Conservation (phyloP, 164 flowering plant genomes). For the Chimonanthus salicifolius region DNA sequence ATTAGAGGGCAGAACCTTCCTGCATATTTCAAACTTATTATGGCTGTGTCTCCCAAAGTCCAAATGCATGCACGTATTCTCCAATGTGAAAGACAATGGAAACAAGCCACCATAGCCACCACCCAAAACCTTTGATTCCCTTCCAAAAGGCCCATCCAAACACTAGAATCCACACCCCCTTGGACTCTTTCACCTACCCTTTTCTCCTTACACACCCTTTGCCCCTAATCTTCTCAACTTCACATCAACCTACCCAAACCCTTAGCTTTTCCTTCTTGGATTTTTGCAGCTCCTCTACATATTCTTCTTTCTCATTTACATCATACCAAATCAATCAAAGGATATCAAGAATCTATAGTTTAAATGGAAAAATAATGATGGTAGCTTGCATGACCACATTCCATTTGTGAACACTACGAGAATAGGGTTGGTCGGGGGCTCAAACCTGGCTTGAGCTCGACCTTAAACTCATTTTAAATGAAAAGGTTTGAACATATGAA, state of each 20-base stretch:
- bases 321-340: constrained; percentile 12
- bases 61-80: constrained; percentile 24
- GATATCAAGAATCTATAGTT: too few relatives aligned
- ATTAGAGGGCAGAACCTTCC: too few relatives aligned
- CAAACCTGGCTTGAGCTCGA: too few relatives aligned
- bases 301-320: constrained; percentile 34
- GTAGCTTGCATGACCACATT: too few relatives aligned
- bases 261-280: constrained; percentile 38
- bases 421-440: too few relatives aligned
- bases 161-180: constrained; percentile 6
- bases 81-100: constrained; percentile 23
- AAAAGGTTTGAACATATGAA: too few relatives aligned
- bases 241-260: not conserved
- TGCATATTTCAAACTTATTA: too few relatives aligned
- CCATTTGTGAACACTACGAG: too few relatives aligned
- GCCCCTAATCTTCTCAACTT: constrained; percentile 13
- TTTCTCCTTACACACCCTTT: constrained; percentile 30
- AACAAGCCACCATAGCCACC: constrained; percentile 19
- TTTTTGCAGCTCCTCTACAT: constrained; percentile 31
- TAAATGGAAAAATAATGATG: too few relatives aligned
- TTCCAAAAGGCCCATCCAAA: constrained; percentile 45
- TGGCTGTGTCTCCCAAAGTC: not conserved
- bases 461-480: too few relatives aligned
- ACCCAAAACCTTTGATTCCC: constrained; percentile 26
- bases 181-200: constrained; percentile 26